phyloP scores from a whole-genome alignment of 1,139 yeast species.

The Pneumocystis wakefieldiae region DNA sequence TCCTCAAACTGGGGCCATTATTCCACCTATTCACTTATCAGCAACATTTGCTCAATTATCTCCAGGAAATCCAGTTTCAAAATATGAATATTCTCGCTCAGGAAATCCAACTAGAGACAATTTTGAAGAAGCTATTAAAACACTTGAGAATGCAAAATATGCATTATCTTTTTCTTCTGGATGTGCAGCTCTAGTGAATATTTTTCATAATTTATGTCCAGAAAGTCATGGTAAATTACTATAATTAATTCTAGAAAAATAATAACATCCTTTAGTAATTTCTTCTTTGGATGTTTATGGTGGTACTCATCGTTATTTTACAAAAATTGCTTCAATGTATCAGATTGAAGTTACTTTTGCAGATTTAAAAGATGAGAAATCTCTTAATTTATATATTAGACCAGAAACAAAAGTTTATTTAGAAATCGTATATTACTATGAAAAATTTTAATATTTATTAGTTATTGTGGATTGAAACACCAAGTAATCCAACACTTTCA shows the following conservation, averaged over 20 bases:
- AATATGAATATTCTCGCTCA: conserved; percentile 73
- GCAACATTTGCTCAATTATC: conserved; percentile 74
- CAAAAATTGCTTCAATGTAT: conserved; percentile 69
- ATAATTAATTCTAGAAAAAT: not conserved
- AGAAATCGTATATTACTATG: not conserved
- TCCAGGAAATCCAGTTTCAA: conserved; percentile 66
- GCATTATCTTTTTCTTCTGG: conserved; percentile 78
- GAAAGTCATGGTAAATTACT: conserved; percentile 47
- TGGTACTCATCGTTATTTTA: conserved; percentile 83
- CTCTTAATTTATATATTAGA: conserved; percentile 20
- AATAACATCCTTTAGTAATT: not conserved
- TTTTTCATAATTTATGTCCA: conserved; percentile 49
- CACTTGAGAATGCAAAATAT: conserved; percentile 60
- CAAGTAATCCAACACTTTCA: conserved; percentile 73
- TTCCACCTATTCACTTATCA: conserved; percentile 68
- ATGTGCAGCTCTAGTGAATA: conserved; percentile 69
- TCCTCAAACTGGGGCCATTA: conserved; percentile 69
- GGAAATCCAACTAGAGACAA: conserved; percentile 80
- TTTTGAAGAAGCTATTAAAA: conserved; percentile 67
- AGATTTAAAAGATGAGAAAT: conserved; percentile 48
- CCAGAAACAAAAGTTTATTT: not conserved
- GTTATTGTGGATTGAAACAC: conserved; percentile 80
- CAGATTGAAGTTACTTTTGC: conserved; percentile 57
- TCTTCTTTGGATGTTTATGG: conserved; percentile 82
- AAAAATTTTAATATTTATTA: conserved; percentile 13